Conservation (phyloP, 495 filamentous ascomycete genomes). For the Usnea hakonensis region DNA sequence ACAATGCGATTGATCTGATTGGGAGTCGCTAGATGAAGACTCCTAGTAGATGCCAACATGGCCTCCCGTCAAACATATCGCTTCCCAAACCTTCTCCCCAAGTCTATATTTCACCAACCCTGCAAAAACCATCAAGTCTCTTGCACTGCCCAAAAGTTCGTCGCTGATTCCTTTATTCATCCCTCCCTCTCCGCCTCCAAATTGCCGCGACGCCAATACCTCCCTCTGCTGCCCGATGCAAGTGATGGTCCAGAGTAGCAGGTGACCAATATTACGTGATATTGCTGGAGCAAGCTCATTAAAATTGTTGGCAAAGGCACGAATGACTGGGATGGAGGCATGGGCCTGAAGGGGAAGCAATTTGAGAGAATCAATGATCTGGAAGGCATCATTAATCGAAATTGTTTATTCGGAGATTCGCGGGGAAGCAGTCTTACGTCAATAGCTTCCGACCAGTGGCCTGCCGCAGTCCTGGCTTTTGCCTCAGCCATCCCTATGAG, state of each 20-base stretch:
- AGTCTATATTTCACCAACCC: constrained; percentile 88
- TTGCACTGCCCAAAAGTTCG: constrained; percentile 64
- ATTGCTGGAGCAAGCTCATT: constrained; percentile 64
- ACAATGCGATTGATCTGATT: background rate
- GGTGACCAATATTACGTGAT: constrained; percentile 74
- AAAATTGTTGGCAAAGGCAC: constrained; percentile 67
- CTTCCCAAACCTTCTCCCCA: constrained; percentile 67
- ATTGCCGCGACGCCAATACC: constrained; percentile 53
- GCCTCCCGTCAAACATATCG: constrained; percentile 64
- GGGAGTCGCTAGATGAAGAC: background rate
- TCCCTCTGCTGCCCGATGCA: constrained; percentile 72
- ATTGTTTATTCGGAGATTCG: constrained; percentile 8
- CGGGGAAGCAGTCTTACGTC: constrained; percentile 55
- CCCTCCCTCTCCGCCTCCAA: constrained; percentile 69
- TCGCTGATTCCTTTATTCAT: constrained; percentile 61
- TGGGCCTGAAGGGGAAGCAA: constrained; percentile 68
- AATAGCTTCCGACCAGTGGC: constrained; percentile 67
- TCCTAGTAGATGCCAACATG: constrained; percentile 49
- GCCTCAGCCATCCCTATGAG: constrained; percentile 72
- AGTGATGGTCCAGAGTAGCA: constrained; percentile 87
- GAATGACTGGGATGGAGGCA: constrained; percentile 65
- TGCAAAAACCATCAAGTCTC: constrained; percentile 89
- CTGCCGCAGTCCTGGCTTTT: constrained; percentile 59
- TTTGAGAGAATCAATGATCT: constrained; percentile 65
- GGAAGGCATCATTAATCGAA: constrained; percentile 8